These are phyloP conservation scores for Aspergillus conjunctus DNA, from an alignment of 495 filamentous ascomycete species.

Conservation along the genomic window DNA sequence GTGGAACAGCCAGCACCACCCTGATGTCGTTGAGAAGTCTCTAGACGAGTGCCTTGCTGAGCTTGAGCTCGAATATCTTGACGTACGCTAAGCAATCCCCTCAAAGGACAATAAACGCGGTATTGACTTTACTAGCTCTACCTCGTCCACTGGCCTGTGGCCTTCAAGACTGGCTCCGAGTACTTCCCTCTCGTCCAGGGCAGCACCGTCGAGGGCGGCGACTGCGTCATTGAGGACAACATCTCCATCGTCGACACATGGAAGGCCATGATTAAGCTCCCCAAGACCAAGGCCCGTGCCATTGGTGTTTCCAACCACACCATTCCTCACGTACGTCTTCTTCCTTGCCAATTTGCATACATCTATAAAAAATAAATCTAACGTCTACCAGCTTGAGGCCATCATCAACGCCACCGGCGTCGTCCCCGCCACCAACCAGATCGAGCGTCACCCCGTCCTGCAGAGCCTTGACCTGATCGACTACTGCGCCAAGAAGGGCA, in stretches of 20 bases:
- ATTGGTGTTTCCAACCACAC: slow-evolving; percentile 56
- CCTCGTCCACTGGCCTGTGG: slow-evolving; percentile 55
- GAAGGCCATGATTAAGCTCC: slow-evolving; percentile 55
- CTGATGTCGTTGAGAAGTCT: slow-evolving; percentile 47
- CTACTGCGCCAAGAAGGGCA: slow-evolving; percentile 48
- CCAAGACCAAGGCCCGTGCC: slow-evolving; percentile 53
- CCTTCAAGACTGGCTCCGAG: slow-evolving; percentile 45
- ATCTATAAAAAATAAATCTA: not conserved
- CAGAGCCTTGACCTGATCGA: slow-evolving; percentile 47
- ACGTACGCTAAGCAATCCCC: slow-evolving; percentile 31
- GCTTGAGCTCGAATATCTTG: slow-evolving; percentile 53
- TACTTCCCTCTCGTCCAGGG: slow-evolving; percentile 47
- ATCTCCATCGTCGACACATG: slow-evolving; percentile 56
- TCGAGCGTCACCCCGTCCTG: slow-evolving; percentile 54
- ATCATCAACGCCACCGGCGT: slow-evolving; percentile 52
- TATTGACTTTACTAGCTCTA: slow-evolving; percentile 40
- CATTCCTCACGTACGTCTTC: slow-evolving; percentile 42
- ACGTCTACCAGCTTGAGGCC: slow-evolving; percentile 45
- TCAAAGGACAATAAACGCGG: not conserved
- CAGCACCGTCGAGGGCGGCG: slow-evolving; percentile 42
- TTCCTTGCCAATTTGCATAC: not conserved
- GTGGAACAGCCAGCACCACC: slow-evolving; percentile 54
- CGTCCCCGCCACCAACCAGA: slow-evolving; percentile 53
- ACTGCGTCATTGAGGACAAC: slow-evolving; percentile 46
- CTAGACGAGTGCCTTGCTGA: slow-evolving; percentile 51